Conservation (phyloP, 192 early-diverging fungal species). For the Coemansia sp. region DNA sequence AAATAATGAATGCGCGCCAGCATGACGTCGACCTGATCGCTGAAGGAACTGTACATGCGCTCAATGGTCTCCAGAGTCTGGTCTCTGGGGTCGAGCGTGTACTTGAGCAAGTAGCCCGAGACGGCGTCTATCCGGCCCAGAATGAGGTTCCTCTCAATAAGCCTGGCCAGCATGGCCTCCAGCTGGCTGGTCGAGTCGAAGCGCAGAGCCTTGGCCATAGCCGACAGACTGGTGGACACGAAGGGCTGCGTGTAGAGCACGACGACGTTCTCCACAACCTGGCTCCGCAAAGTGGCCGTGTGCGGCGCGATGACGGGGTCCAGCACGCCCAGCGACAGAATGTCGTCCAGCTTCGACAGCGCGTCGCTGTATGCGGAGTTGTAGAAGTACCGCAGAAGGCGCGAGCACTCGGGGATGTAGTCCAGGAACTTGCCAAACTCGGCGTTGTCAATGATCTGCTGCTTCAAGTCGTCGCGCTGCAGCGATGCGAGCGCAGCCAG, state of each 20-base stretch:
- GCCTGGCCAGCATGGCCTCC: conserved; percentile 23
- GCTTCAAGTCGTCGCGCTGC: conserved; percentile 27
- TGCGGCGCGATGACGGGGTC: conserved; percentile 39
- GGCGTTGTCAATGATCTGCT: conserved; percentile 20
- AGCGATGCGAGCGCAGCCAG: conserved; percentile 34
- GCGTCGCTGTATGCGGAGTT: conserved; percentile 29
- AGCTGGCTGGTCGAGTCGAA: conserved; percentile 24
- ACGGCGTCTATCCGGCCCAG: conserved; percentile 37
- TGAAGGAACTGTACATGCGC: conserved; percentile 27
- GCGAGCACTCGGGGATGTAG: conserved; percentile 36
- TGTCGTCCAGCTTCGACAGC: conserved; percentile 18
- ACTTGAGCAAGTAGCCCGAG: conserved; percentile 33
- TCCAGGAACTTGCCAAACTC: conserved; percentile 43
- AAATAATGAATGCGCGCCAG: conserved; percentile 38
- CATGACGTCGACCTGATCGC: conserved; percentile 32
- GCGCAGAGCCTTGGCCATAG: conserved; percentile 36
- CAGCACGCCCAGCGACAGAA: conserved; percentile 31
- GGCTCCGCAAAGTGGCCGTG: conserved; percentile 4
- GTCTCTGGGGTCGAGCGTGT: conserved; percentile 31
- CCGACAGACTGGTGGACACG: conserved; percentile 25
- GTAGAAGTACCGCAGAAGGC: conserved; percentile 35
- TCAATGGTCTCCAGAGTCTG: conserved; percentile 26
- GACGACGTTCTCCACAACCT: conserved; percentile 34
- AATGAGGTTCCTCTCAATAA: conserved; percentile 37
- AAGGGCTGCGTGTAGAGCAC: conserved; percentile 46